Evolutionary conservation across 2,329 filamentous ascomycete species (phyloP).

Genomic region (Metarhizium brunneum): DNA sequence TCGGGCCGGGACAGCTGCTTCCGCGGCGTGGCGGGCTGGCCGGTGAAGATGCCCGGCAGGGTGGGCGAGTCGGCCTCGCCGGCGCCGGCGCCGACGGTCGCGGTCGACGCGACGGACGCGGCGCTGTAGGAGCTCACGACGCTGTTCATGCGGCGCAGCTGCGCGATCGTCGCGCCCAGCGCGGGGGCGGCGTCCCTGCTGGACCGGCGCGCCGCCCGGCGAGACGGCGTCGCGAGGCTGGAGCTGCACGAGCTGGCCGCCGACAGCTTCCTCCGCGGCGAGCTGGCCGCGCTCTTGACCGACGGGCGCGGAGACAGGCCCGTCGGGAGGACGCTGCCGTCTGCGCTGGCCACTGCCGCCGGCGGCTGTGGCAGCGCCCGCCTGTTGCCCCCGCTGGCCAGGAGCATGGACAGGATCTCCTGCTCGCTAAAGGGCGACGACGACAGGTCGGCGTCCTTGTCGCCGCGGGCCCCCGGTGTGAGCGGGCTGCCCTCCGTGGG

Average conservation of each 20-base stretch:
- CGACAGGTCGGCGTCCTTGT: constrained; percentile 9
- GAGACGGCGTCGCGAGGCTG: neutral
- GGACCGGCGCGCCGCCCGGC: constrained; percentile 6
- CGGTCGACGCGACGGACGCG: constrained; percentile 25
- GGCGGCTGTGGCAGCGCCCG: constrained; percentile 22
- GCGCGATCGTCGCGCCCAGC: constrained; percentile 35
- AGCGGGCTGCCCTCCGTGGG: constrained; percentile 5
- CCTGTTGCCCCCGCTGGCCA: constrained; percentile 12
- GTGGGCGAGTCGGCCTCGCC: constrained; percentile 27
- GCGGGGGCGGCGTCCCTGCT: constrained; percentile 12
- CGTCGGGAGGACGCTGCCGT: constrained; percentile 17
- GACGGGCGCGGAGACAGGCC: constrained; percentile 18
- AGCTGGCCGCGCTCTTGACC: constrained; percentile 10
- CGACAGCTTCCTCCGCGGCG: constrained; percentile 14
- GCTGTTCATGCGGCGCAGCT: constrained; percentile 50
- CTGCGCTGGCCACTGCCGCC: constrained; percentile 17
- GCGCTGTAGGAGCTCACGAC: constrained; percentile 35
- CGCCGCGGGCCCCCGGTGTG: constrained; percentile 1
- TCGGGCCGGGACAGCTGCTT: constrained; percentile 18
- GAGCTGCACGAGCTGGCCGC: too few relatives aligned
- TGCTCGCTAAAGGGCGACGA: constrained; percentile 24
- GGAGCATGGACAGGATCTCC: constrained; percentile 22
- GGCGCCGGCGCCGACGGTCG: constrained; percentile 7
- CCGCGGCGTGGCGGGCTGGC: constrained; percentile 25
- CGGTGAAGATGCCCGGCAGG: constrained; percentile 27